Conservation (phyloP, 306 rosid species). For the Acacia crassicarpa region DNA sequence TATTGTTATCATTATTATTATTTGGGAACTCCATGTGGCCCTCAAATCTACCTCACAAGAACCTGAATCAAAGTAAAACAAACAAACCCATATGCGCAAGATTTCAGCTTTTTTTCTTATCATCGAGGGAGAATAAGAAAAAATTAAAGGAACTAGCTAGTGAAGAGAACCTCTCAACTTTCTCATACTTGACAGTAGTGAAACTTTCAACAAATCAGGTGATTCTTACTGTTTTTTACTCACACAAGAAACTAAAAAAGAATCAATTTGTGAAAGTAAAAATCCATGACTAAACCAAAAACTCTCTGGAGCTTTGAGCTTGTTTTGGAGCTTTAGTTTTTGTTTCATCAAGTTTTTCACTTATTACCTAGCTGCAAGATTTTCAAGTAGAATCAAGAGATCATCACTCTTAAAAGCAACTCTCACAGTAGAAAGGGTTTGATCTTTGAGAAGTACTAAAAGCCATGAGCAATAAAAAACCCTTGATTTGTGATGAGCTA, state of each 20-base stretch:
- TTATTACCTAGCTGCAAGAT: not conserved
- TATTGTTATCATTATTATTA: not conserved
- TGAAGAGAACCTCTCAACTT: not conserved
- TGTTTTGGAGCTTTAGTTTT: not conserved
- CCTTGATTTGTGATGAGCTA: not conserved
- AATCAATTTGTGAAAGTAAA: not conserved
- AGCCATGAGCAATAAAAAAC: not conserved
- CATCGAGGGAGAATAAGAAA: not conserved
- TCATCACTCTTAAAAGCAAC: not conserved
- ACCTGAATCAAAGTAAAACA: slow-evolving; percentile 3
- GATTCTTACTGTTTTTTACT: not conserved
- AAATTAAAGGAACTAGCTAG: no score
- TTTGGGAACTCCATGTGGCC: slow-evolving; percentile 59
- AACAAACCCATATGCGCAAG: not conserved
- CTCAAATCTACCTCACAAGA: not conserved
- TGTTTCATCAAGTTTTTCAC: not conserved
- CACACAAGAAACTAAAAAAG: not conserved
- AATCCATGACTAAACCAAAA: not conserved
- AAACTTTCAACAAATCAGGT: not conserved
- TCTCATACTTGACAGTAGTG: not conserved
- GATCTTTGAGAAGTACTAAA: not conserved
- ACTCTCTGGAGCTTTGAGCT: not conserved
- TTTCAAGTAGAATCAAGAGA: not conserved
- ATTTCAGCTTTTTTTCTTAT: not conserved
- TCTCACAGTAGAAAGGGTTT: not conserved